A percentile compares a stretch with the other conserved stretches of the same genome.
Evolutionary conservation across 2,329 filamentous ascomycete species (phyloP).

Genomic region (Aureobasidium vineae): DNA sequence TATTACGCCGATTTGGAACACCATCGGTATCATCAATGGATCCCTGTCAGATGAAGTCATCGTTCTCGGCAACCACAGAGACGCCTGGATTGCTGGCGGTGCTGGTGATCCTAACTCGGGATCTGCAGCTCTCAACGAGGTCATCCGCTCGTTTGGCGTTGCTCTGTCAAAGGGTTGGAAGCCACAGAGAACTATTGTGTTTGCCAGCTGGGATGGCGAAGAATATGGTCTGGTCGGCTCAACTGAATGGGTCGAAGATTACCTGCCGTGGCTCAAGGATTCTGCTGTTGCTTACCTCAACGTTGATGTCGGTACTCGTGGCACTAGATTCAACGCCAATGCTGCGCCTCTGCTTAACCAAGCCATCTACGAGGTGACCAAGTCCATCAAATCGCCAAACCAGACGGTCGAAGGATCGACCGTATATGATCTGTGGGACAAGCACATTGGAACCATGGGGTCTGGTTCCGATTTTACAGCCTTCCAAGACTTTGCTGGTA

Average conservation of each 20-base stretch:
- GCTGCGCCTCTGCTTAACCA: slow-evolving; percentile 76
- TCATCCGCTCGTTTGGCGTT: slow-evolving; percentile 70
- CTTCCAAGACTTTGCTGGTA: slow-evolving; percentile 54
- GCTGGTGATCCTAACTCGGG: slow-evolving; percentile 81
- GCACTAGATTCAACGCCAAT: slow-evolving; percentile 61
- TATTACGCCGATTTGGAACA: slow-evolving; percentile 61
- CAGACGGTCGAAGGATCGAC: slow-evolving; percentile 70
- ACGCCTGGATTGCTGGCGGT: slow-evolving; percentile 86
- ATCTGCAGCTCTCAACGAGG: slow-evolving; percentile 74
- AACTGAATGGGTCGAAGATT: slow-evolving; percentile 93
- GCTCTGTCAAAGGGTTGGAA: slow-evolving; percentile 75
- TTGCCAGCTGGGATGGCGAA: slow-evolving; percentile 67
- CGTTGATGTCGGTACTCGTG: slow-evolving; percentile 71
- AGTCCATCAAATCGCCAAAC: slow-evolving; percentile 63
- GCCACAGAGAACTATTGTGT: slow-evolving; percentile 84
- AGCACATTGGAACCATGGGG: slow-evolving; percentile 56
- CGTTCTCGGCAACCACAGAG: slow-evolving; percentile 86
- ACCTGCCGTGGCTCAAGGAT: slow-evolving; percentile 72
- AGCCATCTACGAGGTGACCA: slow-evolving; percentile 65
- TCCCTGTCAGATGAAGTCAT: slow-evolving; percentile 81
- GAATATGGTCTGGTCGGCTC: slow-evolving; percentile 85
- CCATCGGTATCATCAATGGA: slow-evolving; percentile 89
- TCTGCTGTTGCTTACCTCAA: slow-evolving; percentile 81
- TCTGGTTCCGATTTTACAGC: slow-evolving; percentile 54
- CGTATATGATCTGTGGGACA: slow-evolving; percentile 61